Evolutionary conservation across 805 yeast genomes (phyloP).

Genomic region (Ogataea ganodermae): DNA sequence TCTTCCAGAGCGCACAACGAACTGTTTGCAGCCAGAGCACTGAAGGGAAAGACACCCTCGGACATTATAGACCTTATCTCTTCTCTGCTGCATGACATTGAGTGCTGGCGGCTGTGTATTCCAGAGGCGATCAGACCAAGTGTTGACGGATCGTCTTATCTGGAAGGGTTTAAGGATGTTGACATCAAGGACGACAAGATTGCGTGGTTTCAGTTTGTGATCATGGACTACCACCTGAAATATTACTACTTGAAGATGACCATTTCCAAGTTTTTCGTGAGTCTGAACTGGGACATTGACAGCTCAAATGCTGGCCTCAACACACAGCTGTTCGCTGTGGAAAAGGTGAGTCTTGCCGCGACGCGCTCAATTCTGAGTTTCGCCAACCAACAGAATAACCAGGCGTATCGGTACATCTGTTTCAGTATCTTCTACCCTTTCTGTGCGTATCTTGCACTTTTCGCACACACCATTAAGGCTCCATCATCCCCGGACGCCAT

Average conservation of each 20-base stretch:
- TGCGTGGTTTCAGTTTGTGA: conserved; percentile 13
- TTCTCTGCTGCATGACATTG: conserved; percentile 27
- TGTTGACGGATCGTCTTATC: conserved; percentile 8
- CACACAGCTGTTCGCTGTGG: conserved; percentile 9
- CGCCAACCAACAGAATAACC: conserved; percentile 17
- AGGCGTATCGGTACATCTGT: conserved; percentile 19
- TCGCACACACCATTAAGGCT: conserved; percentile 29
- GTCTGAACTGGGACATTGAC: conserved; percentile 15
- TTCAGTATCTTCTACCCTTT: conserved; percentile 34
- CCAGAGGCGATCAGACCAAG: conserved; percentile 31
- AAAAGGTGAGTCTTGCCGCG: conserved; percentile 25
- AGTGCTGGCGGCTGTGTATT: conserved; percentile 30
- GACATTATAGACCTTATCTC: conserved; percentile 19
- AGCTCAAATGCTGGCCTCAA: conserved; percentile 3
- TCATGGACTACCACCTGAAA: conserved; percentile 24
- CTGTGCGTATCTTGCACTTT: conserved; percentile 33
- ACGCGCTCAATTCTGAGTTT: conserved; percentile 31
- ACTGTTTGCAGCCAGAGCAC: conserved; percentile 33
- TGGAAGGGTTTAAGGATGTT: conserved; percentile 8
- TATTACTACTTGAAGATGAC: conserved; percentile 32
- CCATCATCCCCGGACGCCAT: conserved; percentile 16
- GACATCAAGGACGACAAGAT: neutral
- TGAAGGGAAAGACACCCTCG: conserved; percentile 19
- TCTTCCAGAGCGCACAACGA: conserved; percentile 29
- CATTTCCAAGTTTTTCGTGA: conserved; percentile 27